Conservation (phyloP, 345 rosid genomes). For the Murraya koenigii region DNA sequence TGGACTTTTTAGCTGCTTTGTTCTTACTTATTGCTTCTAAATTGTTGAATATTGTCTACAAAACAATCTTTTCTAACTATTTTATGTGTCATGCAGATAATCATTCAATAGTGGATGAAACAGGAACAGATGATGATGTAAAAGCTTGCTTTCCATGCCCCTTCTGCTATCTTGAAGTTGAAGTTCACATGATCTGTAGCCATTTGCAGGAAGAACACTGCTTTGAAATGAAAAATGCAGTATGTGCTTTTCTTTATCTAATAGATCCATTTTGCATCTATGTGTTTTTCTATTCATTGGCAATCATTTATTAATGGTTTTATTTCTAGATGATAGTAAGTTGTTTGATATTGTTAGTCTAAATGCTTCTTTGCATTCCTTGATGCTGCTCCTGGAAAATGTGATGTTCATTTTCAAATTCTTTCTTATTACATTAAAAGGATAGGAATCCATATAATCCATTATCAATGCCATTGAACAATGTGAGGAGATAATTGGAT, state of each 20-base stretch:
- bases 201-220: slow-evolving; percentile 62
- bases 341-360: neutral
- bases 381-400: neutral
- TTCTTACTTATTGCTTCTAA: neutral
- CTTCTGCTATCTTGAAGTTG: slow-evolving; percentile 56
- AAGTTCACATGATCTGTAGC: slow-evolving; percentile 38
- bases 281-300: neutral
- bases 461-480: neutral
- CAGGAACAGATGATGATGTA: slow-evolving; percentile 47
- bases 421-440: neutral
- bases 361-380: neutral
- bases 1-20: neutral
- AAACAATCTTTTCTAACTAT: neutral
- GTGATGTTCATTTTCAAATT: neutral
- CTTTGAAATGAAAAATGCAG: slow-evolving; percentile 58
- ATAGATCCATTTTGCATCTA: neutral
- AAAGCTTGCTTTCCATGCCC: slow-evolving; percentile 51
- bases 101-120: slow-evolving; percentile 25
- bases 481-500: neutral
- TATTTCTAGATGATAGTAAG: neutral
- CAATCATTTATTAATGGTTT: neutral
- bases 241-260: slow-evolving; percentile 28
- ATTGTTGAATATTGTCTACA: neutral
- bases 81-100: slow-evolving; percentile 23
- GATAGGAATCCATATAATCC: neutral